Base-by-base conservation (phyloP, 1,284 basidiomycete genomes). In the Butyriboletus appendiculatus region DNA sequence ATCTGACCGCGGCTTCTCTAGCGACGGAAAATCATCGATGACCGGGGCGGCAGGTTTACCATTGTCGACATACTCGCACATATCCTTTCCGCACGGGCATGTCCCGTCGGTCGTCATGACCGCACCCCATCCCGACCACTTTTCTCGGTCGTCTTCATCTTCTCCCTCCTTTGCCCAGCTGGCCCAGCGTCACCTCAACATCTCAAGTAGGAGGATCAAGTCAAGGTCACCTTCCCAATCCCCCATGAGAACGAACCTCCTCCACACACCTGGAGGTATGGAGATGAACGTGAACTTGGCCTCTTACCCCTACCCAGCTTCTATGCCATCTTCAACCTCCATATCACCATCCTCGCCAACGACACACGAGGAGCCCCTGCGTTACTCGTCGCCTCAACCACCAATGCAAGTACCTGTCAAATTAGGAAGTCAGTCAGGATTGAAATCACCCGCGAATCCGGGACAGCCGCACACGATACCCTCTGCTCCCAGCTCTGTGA, bases 31-130 rank as follows among this genome's bases (percentile, higher is more conserved):
- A 24, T 0, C 50, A 30, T 24, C 48, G 20, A 41, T 55, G 49
- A 42, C 35, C 11, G 51, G 51, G 37, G 20, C 20, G n/a, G 35
- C 40, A 30, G 52, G 50, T 16, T 55, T 62, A 33, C 53, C 63
- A 18, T 56, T 53, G 9, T 55, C 57, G 24, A 40, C 48, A 24
- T 52, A 53, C 54, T 48, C 67, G 42, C 68, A 62, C 33, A 43
- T 52, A 33, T 48, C 57, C 22, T 49, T 62, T 48, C 44, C 64
- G 28, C 68, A 67, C 34, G 52, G 59, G 34, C 77, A 77, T 63
- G 72, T 75, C 18, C 65, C 73, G 40, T 77, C 76, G 7, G 74
- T 62, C 45, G 65, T 73, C 10, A 78, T 77, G 0, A 69, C 76
- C 39, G 72, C 71, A 34, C 59, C 72, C n/a, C 41, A 63, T 57